phyloP scores from a whole-genome alignment of 371 early-diverging fungal genomes.

The Conidiobolus incongruus region DNA sequence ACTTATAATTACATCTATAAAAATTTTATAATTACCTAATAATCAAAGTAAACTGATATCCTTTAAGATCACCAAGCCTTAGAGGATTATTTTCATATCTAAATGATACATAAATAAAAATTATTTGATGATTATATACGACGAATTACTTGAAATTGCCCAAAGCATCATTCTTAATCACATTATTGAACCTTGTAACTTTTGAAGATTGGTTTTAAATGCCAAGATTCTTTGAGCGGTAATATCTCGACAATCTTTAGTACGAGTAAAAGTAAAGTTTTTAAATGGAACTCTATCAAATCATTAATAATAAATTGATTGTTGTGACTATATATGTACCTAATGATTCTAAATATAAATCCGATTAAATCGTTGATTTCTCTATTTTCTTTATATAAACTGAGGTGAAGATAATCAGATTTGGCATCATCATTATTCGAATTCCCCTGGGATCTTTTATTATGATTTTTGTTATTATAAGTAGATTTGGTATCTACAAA shows the following conservation, averaged over 20 bases:
- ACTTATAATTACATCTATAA: background rate
- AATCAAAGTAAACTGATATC: conserved; percentile 54
- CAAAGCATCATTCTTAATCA: conserved; percentile 31
- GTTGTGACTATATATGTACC: conserved; percentile 9
- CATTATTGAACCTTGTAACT: conserved; percentile 25
- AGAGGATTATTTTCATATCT: conserved; percentile 34
- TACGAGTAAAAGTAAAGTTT: conserved; percentile 77
- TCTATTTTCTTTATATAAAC: conserved; percentile 66
- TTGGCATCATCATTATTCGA: no score
- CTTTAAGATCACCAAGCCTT: conserved; percentile 59
- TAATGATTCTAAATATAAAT: conserved; percentile 21
- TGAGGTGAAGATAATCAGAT: conserved; percentile 59
- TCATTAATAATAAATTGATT: background rate
- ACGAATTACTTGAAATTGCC: conserved; percentile 49
- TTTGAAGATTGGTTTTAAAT: conserved; percentile 27
- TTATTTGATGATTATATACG: background rate
- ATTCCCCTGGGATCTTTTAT: no score
- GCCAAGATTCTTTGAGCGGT: conserved; percentile 82
- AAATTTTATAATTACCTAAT: background rate
- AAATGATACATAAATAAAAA: background rate
- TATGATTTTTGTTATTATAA: no score
- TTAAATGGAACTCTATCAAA: conserved; percentile 15
- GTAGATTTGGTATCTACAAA: no score
- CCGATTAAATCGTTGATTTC: conserved; percentile 77
- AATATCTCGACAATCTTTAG: conserved; percentile 94